phyloP scores from a whole-genome alignment of 257 asterid species.

The Solanum pennellii region DNA sequence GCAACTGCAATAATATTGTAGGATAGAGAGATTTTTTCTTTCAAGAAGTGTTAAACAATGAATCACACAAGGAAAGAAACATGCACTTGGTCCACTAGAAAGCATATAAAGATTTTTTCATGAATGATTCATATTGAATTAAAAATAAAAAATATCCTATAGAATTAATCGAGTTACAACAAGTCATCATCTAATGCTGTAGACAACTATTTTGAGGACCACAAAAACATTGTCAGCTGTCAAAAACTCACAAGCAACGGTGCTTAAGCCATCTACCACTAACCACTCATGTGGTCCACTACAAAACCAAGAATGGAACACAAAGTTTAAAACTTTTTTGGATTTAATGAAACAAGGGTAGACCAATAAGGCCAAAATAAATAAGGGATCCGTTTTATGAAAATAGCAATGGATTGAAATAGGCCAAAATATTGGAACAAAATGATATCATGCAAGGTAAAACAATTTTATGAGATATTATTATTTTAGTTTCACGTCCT shows the following conservation, averaged over 20 bases:
- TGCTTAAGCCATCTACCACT: not conserved
- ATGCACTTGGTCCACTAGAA: not conserved
- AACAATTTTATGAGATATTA: not conserved
- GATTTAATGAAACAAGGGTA: not conserved
- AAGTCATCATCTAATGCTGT: not conserved
- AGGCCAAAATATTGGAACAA: too few species aligned
- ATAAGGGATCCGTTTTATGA: not conserved
- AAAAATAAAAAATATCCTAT: not conserved
- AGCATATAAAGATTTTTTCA: not conserved
- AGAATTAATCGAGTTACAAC: not conserved
- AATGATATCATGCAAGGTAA: not conserved
- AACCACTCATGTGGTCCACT: not conserved
- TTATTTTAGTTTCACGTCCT: too few species aligned
- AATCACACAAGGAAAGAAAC: not conserved
- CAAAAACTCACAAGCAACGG: not conserved
- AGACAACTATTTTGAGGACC: not conserved
- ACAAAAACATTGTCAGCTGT: not conserved
- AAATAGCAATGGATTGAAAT: too few species aligned
- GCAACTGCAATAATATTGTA: not conserved
- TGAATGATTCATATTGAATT: not conserved
- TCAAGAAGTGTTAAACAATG: not conserved
- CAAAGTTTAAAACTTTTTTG: not conserved
- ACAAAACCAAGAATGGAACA: not conserved
- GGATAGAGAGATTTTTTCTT: not conserved
- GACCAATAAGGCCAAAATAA: not conserved